phyloP scores from a whole-genome alignment of 306 rosid species.

The Boehmeria nivea region DNA sequence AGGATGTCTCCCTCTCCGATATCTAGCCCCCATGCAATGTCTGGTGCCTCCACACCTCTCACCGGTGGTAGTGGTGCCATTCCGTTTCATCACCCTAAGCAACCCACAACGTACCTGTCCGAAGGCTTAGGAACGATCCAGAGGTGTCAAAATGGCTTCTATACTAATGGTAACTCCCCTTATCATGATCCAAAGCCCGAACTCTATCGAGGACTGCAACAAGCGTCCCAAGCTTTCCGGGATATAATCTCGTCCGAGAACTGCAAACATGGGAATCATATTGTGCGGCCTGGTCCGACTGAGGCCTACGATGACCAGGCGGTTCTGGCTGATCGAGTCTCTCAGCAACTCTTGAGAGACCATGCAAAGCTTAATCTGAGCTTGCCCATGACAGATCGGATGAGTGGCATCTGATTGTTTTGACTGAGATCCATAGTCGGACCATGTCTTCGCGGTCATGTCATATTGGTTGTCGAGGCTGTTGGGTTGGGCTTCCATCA shows the following conservation, averaged over 20 bases:
- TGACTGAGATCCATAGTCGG: no score
- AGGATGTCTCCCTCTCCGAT: conserved; percentile 44
- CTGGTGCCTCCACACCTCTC: conserved; percentile 42
- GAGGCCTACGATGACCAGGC: conserved; percentile 38
- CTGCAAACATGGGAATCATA: conserved; percentile 32
- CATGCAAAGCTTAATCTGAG: conserved; percentile 32
- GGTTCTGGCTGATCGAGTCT: conserved; percentile 43
- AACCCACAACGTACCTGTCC: conserved; percentile 28
- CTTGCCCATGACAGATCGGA: conserved; percentile 27
- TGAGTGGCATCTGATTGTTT: conserved; percentile 12
- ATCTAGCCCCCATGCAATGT: conserved; percentile 35
- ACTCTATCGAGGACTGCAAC: conserved; percentile 33
- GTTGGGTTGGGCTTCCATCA: conserved; percentile 5
- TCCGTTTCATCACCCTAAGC: conserved; percentile 40
- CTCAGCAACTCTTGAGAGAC: conserved; percentile 55
- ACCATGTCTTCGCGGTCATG: conserved; percentile 10
- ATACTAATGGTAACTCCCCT: conserved; percentile 27
- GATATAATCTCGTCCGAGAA: conserved; percentile 37
- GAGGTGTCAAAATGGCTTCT: conserved; percentile 29
- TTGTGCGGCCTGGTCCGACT: conserved; percentile 30
- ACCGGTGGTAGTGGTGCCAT: conserved; percentile 29
- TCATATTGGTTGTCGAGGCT: conserved; percentile 2
- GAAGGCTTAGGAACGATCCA: conserved; percentile 44
- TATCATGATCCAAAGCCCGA: conserved; percentile 44
- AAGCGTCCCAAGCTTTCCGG: conserved; percentile 32